These are phyloP conservation scores for Begonia loranthoides DNA, from an alignment of 306 rosid genomes.

Conservation along the genomic window DNA sequence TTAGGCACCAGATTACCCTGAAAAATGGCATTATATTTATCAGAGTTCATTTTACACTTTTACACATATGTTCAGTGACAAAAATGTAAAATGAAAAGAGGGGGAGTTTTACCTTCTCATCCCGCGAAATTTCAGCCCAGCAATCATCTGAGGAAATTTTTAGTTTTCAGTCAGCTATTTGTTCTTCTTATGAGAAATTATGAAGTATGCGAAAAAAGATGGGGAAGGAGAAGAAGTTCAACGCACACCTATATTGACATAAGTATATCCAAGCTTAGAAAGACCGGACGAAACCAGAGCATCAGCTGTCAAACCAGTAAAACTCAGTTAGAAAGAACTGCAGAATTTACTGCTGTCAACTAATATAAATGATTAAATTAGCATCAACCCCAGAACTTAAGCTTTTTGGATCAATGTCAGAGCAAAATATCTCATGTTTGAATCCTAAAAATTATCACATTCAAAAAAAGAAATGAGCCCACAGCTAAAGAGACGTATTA, in stretches of 20 bases:
- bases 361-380: no score
- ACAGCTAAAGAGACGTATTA: no score
- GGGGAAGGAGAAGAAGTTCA: not conserved
- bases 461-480: no score
- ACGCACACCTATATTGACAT: conserved; percentile 62
- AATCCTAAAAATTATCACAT: no score
- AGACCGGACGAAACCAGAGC: conserved; percentile 41
- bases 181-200: not conserved
- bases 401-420: no score
- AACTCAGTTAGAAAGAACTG: not conserved
- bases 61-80: not conserved
- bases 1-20: conserved; percentile 63
- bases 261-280: conserved; percentile 70
- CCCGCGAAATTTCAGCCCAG: conserved; percentile 81
- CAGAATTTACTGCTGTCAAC: no score
- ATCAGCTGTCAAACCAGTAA: not conserved
- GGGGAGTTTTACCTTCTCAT: conserved; percentile 25
- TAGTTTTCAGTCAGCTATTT: conserved; percentile 3
- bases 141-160: conserved; percentile 54
- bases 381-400: no score
- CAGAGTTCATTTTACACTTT: not conserved
- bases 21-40: not conserved
- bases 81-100: not conserved
- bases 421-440: no score
- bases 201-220: not conserved